These are phyloP conservation scores for Triticum turgidum DNA, from an alignment of 176 grass and related monocot species.

Conservation along the genomic window DNA sequence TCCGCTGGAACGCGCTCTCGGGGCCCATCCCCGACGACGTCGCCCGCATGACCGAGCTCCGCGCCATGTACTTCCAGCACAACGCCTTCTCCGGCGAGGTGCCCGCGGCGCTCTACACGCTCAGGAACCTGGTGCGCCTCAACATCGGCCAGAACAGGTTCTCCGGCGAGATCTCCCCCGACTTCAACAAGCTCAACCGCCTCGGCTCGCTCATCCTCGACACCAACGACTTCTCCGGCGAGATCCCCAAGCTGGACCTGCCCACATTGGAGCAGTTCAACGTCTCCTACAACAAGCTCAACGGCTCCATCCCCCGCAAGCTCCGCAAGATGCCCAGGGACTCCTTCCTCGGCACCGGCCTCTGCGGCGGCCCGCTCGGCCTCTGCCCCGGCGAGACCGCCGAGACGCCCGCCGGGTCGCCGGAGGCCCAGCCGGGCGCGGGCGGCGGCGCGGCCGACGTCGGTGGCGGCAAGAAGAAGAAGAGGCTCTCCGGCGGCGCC, in stretches of 20 bases:
- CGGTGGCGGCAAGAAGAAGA: conserved; percentile 49
- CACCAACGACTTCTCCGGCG: conserved; percentile 63
- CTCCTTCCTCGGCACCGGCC: conserved; percentile 68
- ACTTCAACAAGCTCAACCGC: conserved; percentile 78
- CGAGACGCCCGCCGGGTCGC: conserved; percentile 41
- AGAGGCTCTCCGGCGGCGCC: conserved; percentile 95
- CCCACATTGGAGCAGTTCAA: conserved; percentile 81
- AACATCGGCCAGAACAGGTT: conserved; percentile 78
- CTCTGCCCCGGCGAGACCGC: conserved; percentile 69
- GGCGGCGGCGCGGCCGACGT: conserved; percentile 19
- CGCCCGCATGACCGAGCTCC: conserved; percentile 63
- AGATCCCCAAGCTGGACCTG: conserved; percentile 77
- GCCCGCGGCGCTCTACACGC: conserved; percentile 53
- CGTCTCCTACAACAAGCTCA: conserved; percentile 88
- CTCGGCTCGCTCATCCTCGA: conserved; percentile 78
- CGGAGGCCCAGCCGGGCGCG: conserved; percentile 3
- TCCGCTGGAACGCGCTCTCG: conserved; percentile 81
- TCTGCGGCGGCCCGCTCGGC: conserved; percentile 80
- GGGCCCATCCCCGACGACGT: conserved; percentile 68
- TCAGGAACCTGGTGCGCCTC: conserved; percentile 79
- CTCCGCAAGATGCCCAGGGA: conserved; percentile 71
- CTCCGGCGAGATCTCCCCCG: conserved; percentile 61
- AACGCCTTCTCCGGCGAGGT: conserved; percentile 74
- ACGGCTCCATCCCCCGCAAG: conserved; percentile 77
- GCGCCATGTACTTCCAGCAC: conserved; percentile 84